Base-by-base conservation (phyloP, 345 rosid genomes). In the Camelina laxa region DNA sequence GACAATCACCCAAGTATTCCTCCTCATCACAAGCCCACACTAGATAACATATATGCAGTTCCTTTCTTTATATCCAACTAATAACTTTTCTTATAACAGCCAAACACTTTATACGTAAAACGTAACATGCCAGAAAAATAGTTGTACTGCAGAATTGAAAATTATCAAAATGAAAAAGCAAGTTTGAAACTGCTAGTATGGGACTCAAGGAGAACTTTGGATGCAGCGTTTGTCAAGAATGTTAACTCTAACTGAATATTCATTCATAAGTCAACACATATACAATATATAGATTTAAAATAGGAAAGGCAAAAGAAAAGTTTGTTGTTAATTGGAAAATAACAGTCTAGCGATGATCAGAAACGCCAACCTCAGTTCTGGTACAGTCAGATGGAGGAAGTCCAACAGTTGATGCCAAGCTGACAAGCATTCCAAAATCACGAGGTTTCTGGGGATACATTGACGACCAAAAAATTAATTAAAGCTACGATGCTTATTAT, bases 351-450 rank as follows among this genome's bases (percentile, higher is more conserved):
- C 48, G 16, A 75, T 49, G 51, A 70, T 36, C 45, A 75, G 60
- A 67, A 57, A 80, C 30, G 10, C 87, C 66, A 74, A 89, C 98
- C 98, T 91, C 86, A 69, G 76, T 68, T 79, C 75, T 82, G 60
- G 83, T 84, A 79, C 60, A 56, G 79, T 82, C 84, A 68, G 66
- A 74, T 66, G 83, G 68, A 74, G 87, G 84, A 75, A 88, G 79
- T 77, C 96, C 96, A 75, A 85, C 84, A 10, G 77, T 75, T 57
- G 89, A 85, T 65, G 84, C 81, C 82, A 94, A 79, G 60, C 72
- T 67, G 81, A 87, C 83, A 74, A 87, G 78, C 75, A 78, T 83
- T 72, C 80, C 81, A 82, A 94, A 90, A 74, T 80, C 86, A 56
- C 74, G 64, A 63, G 88, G 87, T 74, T 86, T 80, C 98, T 94